Evolutionary conservation across 2,329 filamentous ascomycete genomes (phyloP).

Genomic region (Fusarium hostae): DNA sequence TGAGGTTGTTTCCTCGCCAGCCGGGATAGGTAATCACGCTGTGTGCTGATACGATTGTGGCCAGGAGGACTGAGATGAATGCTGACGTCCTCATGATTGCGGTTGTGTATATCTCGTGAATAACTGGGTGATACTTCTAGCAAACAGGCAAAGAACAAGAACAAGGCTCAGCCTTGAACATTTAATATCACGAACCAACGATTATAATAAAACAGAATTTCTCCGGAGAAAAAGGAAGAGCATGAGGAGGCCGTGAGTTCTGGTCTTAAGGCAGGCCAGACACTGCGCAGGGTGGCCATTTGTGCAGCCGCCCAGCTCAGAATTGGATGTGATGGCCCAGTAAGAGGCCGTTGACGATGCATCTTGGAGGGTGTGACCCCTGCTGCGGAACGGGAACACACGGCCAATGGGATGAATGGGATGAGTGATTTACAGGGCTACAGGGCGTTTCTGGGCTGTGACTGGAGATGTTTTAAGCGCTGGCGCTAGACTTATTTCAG

Average conservation of each 20-base stretch:
- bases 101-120: neutral
- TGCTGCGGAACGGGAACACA: conserved; percentile 26
- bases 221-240: conserved; percentile 21
- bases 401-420: conserved; percentile 33
- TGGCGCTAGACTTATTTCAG: conserved; percentile 37
- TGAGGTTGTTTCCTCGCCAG: conserved; percentile 87
- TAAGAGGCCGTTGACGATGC: conserved; percentile 42
- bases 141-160: neutral
- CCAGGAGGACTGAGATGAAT: conserved; percentile 55
- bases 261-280: conserved; percentile 39
- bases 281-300: conserved; percentile 11
- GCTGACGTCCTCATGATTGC: conserved; percentile 60
- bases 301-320: conserved; percentile 40
- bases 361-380: conserved; percentile 38
- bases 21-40: conserved; percentile 88
- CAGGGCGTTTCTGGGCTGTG: conserved; percentile 19
- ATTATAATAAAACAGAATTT: neutral
- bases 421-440: conserved; percentile 17
- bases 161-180: conserved; percentile 38
- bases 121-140: neutral
- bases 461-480: conserved; percentile 44
- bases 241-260: conserved; percentile 34
- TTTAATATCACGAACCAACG: conserved; percentile 16
- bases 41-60: conserved; percentile 71
- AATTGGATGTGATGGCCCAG: conserved; percentile 37